phyloP scores from a whole-genome alignment of 73 alveolate genomes.

The Paramecium sexaurelia region DNA sequence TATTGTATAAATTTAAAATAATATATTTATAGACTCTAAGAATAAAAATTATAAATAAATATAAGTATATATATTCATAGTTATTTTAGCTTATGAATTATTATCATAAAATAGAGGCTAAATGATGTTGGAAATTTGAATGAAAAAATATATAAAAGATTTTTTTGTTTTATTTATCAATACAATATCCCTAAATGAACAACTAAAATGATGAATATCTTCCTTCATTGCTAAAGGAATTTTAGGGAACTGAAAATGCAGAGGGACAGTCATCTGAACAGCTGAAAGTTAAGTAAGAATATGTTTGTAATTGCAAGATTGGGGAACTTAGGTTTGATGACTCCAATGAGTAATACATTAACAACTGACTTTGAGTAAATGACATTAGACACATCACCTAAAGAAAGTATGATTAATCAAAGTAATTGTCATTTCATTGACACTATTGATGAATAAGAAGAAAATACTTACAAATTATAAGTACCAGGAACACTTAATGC shows the following conservation, averaged over 20 bases:
- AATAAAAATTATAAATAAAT: background rate
- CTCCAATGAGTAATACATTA: conserved; percentile 21
- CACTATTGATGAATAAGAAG: conserved; percentile 8
- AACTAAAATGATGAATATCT: background rate
- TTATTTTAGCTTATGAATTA: background rate
- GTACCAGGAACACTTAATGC: background rate
- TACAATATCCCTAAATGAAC: background rate
- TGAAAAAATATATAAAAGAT: background rate
- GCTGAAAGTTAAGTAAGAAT: background rate
- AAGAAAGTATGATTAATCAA: background rate
- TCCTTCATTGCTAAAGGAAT: background rate
- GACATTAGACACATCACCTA: conserved; percentile 56
- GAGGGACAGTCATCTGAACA: background rate
- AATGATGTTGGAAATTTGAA: background rate
- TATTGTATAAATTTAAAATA: background rate
- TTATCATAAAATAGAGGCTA: background rate
- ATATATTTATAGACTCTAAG: background rate
- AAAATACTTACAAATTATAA: background rate
- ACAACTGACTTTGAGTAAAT: conserved; percentile 33
- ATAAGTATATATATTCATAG: background rate
- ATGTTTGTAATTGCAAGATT: background rate
- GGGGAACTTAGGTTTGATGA: background rate
- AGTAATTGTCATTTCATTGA: background rate
- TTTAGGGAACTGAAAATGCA: conserved; percentile 30
- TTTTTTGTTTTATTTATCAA: background rate